Evolutionary conservation across 495 filamentous ascomycete genomes (phyloP).

Genomic region (Daldinia childiae): DNA sequence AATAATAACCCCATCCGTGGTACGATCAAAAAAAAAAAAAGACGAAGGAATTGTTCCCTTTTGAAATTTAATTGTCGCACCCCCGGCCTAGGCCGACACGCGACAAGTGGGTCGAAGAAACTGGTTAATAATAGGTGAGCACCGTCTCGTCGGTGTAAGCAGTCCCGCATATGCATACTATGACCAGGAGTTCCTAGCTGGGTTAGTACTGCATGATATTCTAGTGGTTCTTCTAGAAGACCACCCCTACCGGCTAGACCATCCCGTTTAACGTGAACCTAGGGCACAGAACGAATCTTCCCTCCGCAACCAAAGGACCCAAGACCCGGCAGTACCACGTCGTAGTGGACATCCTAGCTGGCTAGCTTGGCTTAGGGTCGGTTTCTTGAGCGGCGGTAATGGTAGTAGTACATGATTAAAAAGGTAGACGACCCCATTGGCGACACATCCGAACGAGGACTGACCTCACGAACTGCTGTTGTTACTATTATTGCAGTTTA

Average conservation of each 20-base stretch:
- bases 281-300: constrained; percentile 38
- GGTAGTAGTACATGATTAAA: constrained; percentile 40
- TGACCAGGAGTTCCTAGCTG: constrained; percentile 31
- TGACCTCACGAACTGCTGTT: constrained; percentile 25
- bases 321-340: constrained; percentile 39
- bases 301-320: constrained; percentile 36
- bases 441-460: constrained; percentile 19
- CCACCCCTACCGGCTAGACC: constrained; percentile 37
- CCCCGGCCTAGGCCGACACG: constrained; percentile 41
- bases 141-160: constrained; percentile 42
- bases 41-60: constrained; percentile 16
- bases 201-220: constrained; percentile 36
- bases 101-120: constrained; percentile 41
- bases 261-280: constrained; percentile 38
- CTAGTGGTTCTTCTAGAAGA: constrained; percentile 45
- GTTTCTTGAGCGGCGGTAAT: constrained; percentile 22
- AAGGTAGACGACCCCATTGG: constrained; percentile 41
- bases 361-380: constrained; percentile 8
- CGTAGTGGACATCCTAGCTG: constrained; percentile 31
- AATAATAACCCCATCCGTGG: constrained; percentile 12
- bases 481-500: neutral
- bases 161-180: constrained; percentile 40
- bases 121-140: constrained; percentile 44
- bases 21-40: constrained; percentile 13
- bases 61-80: constrained; percentile 31